phyloP scores from a whole-genome alignment of 495 filamentous ascomycete genomes.

The Daldinia decipiens region DNA sequence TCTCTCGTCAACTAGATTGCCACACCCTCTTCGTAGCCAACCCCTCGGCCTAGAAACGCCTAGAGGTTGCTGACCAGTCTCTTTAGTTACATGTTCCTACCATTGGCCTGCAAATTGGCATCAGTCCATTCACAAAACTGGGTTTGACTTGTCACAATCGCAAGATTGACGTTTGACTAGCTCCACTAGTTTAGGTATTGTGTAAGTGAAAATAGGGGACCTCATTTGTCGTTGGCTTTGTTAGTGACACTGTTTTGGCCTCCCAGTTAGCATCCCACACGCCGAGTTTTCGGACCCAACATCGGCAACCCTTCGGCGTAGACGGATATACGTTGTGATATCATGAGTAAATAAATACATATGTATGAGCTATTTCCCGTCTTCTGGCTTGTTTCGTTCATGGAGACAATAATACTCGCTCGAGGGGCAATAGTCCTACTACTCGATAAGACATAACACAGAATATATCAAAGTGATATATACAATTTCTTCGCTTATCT shows the following conservation, averaged over 20 bases:
- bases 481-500: slow-evolving; percentile 1
- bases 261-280: slow-evolving; percentile 10
- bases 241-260: slow-evolving; percentile 24
- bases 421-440: slow-evolving; percentile 43
- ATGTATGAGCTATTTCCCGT: slow-evolving; percentile 37
- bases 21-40: slow-evolving; percentile 35
- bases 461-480: not conserved
- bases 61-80: slow-evolving; percentile 43
- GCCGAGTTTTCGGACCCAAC: slow-evolving; percentile 26
- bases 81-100: slow-evolving; percentile 44
- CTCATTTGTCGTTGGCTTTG: slow-evolving; percentile 35
- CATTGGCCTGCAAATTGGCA: slow-evolving; percentile 37
- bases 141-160: slow-evolving; percentile 41
- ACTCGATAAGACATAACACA: slow-evolving; percentile 47
- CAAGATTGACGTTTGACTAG: slow-evolving; percentile 39
- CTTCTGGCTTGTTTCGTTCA: slow-evolving; percentile 35
- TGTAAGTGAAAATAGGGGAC: slow-evolving; percentile 10
- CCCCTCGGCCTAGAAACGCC: slow-evolving; percentile 33
- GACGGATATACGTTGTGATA: slow-evolving; percentile 36
- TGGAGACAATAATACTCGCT: slow-evolving; percentile 44
- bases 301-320: slow-evolving; percentile 37
- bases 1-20: slow-evolving; percentile 34
- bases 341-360: slow-evolving; percentile 43
- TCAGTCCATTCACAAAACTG: slow-evolving; percentile 42
- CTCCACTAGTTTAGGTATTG: slow-evolving; percentile 30